Evolutionary conservation across 169 alveolate species (phyloP).

Genomic region (Eimeria acervulina): DNA sequence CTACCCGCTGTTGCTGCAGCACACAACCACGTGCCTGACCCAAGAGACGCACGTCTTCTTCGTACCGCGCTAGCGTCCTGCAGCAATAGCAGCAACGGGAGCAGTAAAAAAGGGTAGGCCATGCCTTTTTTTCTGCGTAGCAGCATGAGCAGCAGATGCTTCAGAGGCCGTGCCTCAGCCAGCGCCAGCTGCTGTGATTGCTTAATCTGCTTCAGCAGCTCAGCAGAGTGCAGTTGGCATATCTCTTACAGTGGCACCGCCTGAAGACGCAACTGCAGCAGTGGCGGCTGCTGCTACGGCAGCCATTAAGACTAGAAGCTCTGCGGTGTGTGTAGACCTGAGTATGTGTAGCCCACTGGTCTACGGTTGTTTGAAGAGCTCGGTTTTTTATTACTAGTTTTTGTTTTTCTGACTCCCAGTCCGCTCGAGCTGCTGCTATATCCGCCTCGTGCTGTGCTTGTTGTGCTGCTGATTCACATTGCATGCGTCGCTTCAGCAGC

Average conservation of each 20-base stretch:
- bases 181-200: neutral
- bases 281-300: neutral
- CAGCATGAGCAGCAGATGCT: neutral
- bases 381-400: slow-evolving; percentile 26
- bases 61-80: slow-evolving; percentile 58
- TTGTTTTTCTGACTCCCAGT: slow-evolving; percentile 36
- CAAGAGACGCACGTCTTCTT: slow-evolving; percentile 56
- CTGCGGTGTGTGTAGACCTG: neutral
- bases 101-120: neutral
- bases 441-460: slow-evolving; percentile 66
- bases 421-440: slow-evolving; percentile 29
- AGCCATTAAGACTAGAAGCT: neutral
- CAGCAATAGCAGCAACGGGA: neutral
- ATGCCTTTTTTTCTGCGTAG: no score
- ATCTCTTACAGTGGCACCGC: neutral
- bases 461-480: slow-evolving; percentile 32
- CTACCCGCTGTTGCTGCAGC: slow-evolving; percentile 12
- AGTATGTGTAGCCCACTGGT: slow-evolving; percentile 1
- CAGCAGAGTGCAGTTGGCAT: neutral
- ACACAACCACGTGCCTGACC: slow-evolving; percentile 49
- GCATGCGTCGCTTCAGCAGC: slow-evolving; percentile 50
- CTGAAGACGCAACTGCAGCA: neutral
- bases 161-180: neutral
- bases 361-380: slow-evolving; percentile 40
- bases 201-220: neutral